These are phyloP conservation scores for Erythrophleum ivorense DNA, from an alignment of 331 rosid genomes.

Conservation along the genomic window DNA sequence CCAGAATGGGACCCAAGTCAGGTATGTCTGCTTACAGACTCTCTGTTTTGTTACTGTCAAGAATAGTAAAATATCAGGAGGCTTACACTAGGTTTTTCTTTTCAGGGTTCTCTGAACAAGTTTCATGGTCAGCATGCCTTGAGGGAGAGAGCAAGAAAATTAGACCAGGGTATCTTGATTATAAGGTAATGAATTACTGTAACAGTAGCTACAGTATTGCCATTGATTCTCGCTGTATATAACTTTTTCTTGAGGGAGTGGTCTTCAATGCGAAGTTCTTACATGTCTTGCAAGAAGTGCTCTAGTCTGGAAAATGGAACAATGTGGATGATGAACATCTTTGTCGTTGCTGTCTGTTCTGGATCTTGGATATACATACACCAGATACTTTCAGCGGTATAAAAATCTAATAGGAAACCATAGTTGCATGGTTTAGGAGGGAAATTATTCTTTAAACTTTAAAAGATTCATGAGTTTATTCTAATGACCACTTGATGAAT, in stretches of 20 bases:
- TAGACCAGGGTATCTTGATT: constrained; percentile 85
- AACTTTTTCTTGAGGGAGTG: neutral
- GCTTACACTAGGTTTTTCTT: constrained; percentile 11
- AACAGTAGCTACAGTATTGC: neutral
- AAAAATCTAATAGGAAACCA: neutral
- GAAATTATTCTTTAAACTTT: neutral
- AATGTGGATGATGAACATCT: constrained; percentile 21
- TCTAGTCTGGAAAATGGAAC: constrained; percentile 1
- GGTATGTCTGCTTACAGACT: constrained; percentile 45
- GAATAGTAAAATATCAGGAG: neutral
- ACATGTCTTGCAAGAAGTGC: constrained; percentile 3
- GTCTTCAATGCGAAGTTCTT: constrained; percentile 5
- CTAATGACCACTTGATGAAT: neutral
- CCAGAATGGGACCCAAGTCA: constrained; percentile 92
- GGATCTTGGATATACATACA: constrained; percentile 23
- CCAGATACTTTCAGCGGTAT: neutral
- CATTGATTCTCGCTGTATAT: neutral
- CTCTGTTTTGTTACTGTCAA: neutral
- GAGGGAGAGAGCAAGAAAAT: constrained; percentile 84
- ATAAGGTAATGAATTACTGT: constrained; percentile 62
- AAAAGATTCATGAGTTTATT: constrained; percentile 1
- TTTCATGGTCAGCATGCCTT: constrained; percentile 89
- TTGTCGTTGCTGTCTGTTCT: constrained; percentile 29
- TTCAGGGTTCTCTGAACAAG: constrained; percentile 87
- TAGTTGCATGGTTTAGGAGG: neutral